These are phyloP conservation scores for Kodamaea sp. DNA, from an alignment of 1,139 yeast genomes.

Conservation along the genomic window DNA sequence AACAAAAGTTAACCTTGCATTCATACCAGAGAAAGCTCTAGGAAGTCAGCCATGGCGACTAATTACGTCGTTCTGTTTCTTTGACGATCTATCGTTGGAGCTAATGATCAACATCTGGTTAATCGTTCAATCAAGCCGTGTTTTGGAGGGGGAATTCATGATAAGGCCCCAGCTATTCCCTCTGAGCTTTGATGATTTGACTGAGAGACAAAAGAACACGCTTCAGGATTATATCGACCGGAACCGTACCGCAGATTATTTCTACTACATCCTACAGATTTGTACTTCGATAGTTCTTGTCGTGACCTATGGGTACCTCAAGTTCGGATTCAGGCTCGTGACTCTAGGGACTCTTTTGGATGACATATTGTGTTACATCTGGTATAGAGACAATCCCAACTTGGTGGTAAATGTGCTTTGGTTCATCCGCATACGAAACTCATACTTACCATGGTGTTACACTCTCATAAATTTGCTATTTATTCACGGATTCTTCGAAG, in stretches of 20 bases:
- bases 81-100: constrained; percentile 28
- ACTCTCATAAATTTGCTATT: constrained; percentile 19
- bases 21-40: constrained; percentile 28
- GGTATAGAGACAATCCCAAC: constrained; percentile 32
- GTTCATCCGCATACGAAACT: constrained; percentile 24
- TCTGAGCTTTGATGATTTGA: constrained; percentile 12
- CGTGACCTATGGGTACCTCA: constrained; percentile 20
- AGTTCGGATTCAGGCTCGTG: constrained; percentile 14
- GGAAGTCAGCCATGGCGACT: constrained; percentile 39
- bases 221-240: constrained; percentile 19
- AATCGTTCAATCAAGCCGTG: constrained; percentile 17
- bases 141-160: constrained; percentile 23
- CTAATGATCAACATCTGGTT: constrained; percentile 22
- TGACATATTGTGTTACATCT: constrained; percentile 30
- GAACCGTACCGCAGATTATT: constrained; percentile 30
- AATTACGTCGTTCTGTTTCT: constrained; percentile 35
- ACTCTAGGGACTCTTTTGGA: constrained; percentile 26
- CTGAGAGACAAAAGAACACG: constrained; percentile 16
- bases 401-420: constrained; percentile 28
- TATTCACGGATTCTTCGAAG: constrained; percentile 3
- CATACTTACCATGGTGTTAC: constrained; percentile 29
- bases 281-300: constrained; percentile 23
- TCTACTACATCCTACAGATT: constrained; percentile 30
- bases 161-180: constrained; percentile 22
- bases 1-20: constrained; percentile 17